A percentile compares a stretch with the other conserved stretches of the same genome.
These are phyloP conservation scores for Huntiella abstrusa DNA, from an alignment of 2,329 filamentous ascomycete genomes.

Conservation along the genomic window DNA sequence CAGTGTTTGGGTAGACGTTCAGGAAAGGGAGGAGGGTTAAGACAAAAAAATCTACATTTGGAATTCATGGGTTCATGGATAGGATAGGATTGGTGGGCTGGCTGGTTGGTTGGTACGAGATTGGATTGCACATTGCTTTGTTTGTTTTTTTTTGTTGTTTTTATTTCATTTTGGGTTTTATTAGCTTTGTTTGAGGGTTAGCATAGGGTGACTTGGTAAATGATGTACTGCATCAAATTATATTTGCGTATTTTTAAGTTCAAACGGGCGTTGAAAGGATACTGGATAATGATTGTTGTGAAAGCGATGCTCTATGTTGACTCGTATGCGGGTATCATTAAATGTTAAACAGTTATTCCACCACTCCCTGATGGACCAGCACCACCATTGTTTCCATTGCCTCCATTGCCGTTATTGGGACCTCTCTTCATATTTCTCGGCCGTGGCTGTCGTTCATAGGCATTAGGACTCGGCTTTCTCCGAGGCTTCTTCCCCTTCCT, in stretches of 20 bases:
- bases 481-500: slow-evolving; percentile 18
- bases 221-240: neutral
- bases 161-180: neutral
- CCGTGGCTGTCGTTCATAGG: slow-evolving; percentile 52
- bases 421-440: slow-evolving; percentile 2
- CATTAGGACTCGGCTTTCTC: slow-evolving; percentile 51
- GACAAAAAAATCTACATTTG: neutral
- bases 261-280: too few relatives aligned
- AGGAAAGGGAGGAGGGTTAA: too few relatives aligned
- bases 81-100: neutral
- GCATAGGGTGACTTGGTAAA: too few relatives aligned
- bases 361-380: too few relatives aligned
- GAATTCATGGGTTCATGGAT: neutral
- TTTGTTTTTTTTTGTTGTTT: neutral
- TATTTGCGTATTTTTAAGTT: slow-evolving; percentile 4
- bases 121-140: neutral
- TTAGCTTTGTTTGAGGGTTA: neutral
- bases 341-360: slow-evolving; percentile 3
- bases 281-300: too few relatives aligned
- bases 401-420: neutral
- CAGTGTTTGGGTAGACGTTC: too few relatives aligned
- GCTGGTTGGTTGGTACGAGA: too few relatives aligned
- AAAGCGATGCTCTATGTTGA: neutral
- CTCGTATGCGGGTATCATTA: neutral
- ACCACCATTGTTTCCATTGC: neutral